Conservation (phyloP, 768 basidiomycete genomes). For the Russula abietina region DNA sequence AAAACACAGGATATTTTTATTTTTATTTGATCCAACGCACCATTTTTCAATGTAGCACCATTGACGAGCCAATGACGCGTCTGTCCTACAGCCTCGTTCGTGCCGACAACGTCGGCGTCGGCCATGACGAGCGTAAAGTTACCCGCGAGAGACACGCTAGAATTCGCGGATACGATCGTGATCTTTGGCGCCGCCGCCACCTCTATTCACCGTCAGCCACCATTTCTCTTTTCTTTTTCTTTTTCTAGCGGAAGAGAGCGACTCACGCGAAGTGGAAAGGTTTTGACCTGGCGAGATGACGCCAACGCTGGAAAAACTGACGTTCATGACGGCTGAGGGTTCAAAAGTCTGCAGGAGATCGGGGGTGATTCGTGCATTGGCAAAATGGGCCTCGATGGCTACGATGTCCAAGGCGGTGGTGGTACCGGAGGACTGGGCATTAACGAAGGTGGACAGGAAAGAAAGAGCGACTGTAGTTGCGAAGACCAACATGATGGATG, state of each 20-base stretch:
- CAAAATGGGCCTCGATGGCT: constrained; percentile 65
- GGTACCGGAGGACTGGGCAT: constrained; percentile 40
- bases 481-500: constrained; percentile 17
- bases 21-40: constrained; percentile 31
- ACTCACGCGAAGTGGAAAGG: constrained; percentile 53
- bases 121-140: constrained; percentile 68
- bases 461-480: constrained; percentile 31
- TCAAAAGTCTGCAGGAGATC: constrained; percentile 52
- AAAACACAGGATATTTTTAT: neutral
- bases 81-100: constrained; percentile 49
- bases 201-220: constrained; percentile 36
- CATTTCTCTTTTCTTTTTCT: no score
- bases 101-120: constrained; percentile 65
- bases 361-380: constrained; percentile 55
- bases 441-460: constrained; percentile 38
- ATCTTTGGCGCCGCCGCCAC: constrained; percentile 49
- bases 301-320: constrained; percentile 47
- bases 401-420: constrained; percentile 42
- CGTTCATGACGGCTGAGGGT: constrained; percentile 51
- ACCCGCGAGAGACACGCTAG: constrained; percentile 40
- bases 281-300: constrained; percentile 51
- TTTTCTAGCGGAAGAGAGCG: neutral
- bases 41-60: constrained; percentile 41
- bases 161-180: constrained; percentile 45
- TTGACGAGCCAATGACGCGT: constrained; percentile 82